A percentile compares a stretch with the other conserved stretches of the same genome.
phyloP scores from a whole-genome alignment of 75 land plant genomes.

The Selaginella tamariscina region DNA sequence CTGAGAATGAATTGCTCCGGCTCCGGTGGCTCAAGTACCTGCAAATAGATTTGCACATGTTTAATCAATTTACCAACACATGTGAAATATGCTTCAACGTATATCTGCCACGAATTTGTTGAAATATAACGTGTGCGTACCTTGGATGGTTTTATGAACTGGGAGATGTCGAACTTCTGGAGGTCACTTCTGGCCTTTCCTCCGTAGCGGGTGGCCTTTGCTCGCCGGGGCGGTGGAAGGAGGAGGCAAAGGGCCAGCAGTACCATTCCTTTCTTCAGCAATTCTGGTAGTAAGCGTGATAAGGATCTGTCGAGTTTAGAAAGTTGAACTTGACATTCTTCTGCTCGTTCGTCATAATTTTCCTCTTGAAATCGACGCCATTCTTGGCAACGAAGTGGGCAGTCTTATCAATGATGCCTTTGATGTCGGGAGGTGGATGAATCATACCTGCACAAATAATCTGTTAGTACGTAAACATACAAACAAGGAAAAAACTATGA shows the following conservation, averaged over 20 bases:
- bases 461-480: too few relatives aligned
- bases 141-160: conserved; percentile 7
- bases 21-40: conserved; percentile 77
- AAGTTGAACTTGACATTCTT: conserved; percentile 87
- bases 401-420: conserved; percentile 88
- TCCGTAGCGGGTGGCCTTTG: conserved; percentile 17
- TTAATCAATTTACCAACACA: conserved; percentile 42
- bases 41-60: too few relatives aligned
- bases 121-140: conserved; percentile 31
- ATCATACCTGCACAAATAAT: too few relatives aligned
- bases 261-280: conserved; percentile 26
- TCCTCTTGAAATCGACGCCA: conserved; percentile 87
- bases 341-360: conserved; percentile 75
- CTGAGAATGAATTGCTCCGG: conserved; percentile 78
- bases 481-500: too few relatives aligned
- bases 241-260: not conserved
- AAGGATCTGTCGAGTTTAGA: conserved; percentile 64
- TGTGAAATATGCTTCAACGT: conserved; percentile 20
- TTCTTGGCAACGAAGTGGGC: conserved; percentile 87
- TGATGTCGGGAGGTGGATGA: conserved; percentile 93
- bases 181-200: conserved; percentile 13
- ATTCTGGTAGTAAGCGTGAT: conserved; percentile 94
- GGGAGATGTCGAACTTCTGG: not conserved
- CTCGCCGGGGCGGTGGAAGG: not conserved
- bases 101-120: too few relatives aligned